Conservation (phyloP, 257 asterid genomes). For the Rehmannia glutinosa region DNA sequence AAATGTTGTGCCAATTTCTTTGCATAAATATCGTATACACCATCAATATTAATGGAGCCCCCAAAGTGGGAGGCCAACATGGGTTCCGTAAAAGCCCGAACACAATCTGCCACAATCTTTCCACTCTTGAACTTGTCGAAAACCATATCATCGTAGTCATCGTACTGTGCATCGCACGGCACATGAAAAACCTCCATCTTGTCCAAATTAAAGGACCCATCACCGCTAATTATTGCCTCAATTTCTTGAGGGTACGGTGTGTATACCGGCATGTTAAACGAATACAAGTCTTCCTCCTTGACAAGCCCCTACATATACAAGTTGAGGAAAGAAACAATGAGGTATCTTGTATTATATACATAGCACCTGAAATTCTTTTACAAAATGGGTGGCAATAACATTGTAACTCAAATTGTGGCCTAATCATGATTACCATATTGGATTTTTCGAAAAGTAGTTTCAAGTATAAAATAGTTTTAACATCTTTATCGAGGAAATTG, state of each 20-base stretch:
- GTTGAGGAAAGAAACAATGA: too few relatives aligned
- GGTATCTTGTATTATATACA: too few relatives aligned
- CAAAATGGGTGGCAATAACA: too few relatives aligned
- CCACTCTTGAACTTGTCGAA: background rate
- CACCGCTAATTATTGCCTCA: conserved; percentile 10
- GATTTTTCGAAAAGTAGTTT: too few relatives aligned
- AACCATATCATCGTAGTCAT: background rate
- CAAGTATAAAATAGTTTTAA: too few relatives aligned
- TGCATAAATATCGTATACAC: background rate
- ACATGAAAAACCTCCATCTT: too few relatives aligned
- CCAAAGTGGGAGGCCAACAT: too few relatives aligned
- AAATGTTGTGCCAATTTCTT: background rate
- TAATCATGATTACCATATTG: too few relatives aligned
- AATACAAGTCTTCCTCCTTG: conserved; percentile 9
- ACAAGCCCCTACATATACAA: conserved; percentile 15
- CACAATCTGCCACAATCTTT: background rate
- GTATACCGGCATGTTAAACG: conserved; percentile 23
- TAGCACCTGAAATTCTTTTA: too few relatives aligned
- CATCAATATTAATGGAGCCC: background rate
- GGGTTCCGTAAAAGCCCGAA: conserved; percentile 1
- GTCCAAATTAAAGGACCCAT: too few relatives aligned
- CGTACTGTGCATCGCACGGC: background rate
- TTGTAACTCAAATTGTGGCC: too few relatives aligned
- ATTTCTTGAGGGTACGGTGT: conserved; percentile 14
- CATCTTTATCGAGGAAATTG: too few relatives aligned